Base-by-base conservation (phyloP, 2,329 filamentous ascomycete species). In the Zasmidium cellare region DNA sequence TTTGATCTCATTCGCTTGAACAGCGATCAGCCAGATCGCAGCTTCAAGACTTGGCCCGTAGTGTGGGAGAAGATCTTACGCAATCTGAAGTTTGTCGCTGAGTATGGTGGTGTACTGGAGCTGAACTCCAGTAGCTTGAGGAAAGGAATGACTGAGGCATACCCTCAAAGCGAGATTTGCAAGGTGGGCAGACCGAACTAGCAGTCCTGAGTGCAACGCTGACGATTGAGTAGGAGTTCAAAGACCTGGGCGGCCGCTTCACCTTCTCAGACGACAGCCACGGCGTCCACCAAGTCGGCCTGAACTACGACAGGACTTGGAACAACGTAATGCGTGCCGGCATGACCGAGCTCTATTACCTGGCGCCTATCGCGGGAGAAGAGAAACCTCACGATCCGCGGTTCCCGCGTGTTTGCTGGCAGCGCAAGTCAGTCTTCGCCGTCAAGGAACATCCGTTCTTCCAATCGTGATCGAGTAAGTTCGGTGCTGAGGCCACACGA, bases 231-330 rank as follows among this genome's bases (percentile, higher is more conserved):
- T 61, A 90, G 88, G 84, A 85, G 71, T 96, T 91, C 79, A 70
- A 92, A 54, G 76, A 75, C 7, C 81, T 90, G 67, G 87, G 87
- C 22, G 92, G 94, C 22, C 84, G 84, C 59, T 96, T 97, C 75
- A 96, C 91, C 53, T 82, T 99, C 67, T 96, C 91, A 6, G 94
- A 99, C 73, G 94, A 99, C 75, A 96, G 92, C 73, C 94, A 99
- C 77, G 90, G 90, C 41, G 83, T 91, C 58, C 88, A 84, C 1
- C 93, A 99, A 71, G 83, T 99, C 3, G 91, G 87, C n/a, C 87
- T 91, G 51, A 93, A 96, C 71, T 97, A 94, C 76, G 71, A 73
- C 3, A 60, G 54, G 48, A 56, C 61, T 20, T 57, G 62, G 35
- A 57, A 60, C 44, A 65, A 55, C 47, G 85, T 89, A 3, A 75